phyloP scores from a whole-genome alignment of 2,329 filamentous ascomycete species.

The Didymella arachidicola region DNA sequence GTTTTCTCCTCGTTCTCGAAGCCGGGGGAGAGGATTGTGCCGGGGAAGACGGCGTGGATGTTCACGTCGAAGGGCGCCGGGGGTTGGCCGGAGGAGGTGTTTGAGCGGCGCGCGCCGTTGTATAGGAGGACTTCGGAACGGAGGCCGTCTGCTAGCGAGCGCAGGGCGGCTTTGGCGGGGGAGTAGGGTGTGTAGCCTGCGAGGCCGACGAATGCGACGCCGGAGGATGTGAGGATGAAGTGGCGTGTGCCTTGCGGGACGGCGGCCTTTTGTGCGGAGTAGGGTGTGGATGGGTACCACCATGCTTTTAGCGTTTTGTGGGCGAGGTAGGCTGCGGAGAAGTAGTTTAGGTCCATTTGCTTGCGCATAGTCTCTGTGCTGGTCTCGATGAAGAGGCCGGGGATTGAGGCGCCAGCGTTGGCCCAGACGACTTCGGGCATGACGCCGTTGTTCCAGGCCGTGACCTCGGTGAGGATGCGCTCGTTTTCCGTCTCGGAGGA shows the following conservation, averaged over 20 bases:
- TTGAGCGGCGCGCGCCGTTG: slow-evolving; percentile 66
- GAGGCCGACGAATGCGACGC: slow-evolving; percentile 76
- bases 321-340: slow-evolving; percentile 83
- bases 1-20: slow-evolving; percentile 75
- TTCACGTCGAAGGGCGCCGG: slow-evolving; percentile 71
- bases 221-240: slow-evolving; percentile 85
- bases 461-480: slow-evolving; percentile 74
- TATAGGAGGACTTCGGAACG: slow-evolving; percentile 87
- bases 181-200: slow-evolving; percentile 85
- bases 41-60: slow-evolving; percentile 83
- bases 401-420: slow-evolving; percentile 77
- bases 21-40: slow-evolving; percentile 80
- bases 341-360: slow-evolving; percentile 95
- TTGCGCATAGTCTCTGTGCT: slow-evolving; percentile 70
- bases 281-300: slow-evolving; percentile 61
- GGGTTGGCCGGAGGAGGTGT: slow-evolving; percentile 37
- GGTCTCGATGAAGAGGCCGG: slow-evolving; percentile 79
- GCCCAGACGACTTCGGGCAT: slow-evolving; percentile 91
- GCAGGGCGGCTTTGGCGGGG: slow-evolving; percentile 84
- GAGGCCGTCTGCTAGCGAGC: slow-evolving; percentile 82
- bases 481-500: slow-evolving; percentile 73
- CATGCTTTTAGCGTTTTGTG: slow-evolving; percentile 80
- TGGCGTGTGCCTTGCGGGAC: slow-evolving; percentile 63
- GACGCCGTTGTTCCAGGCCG: slow-evolving; percentile 76
- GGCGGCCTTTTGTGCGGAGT: slow-evolving; percentile 34